Base-by-base conservation (phyloP, 441 rosid genomes). In the Gossypium davidsonii region DNA sequence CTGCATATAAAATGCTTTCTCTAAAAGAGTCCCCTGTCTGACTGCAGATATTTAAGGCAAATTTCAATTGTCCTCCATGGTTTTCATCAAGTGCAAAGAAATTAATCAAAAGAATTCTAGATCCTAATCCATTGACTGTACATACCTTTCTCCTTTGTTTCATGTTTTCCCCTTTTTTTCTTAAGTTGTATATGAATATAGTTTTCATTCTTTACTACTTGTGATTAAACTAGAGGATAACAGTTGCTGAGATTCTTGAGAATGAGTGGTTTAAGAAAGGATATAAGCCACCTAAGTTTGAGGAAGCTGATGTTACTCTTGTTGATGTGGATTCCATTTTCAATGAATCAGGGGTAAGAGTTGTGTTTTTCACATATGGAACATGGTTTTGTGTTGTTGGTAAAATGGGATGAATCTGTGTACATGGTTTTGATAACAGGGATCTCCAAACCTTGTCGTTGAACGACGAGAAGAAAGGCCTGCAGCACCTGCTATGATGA, bases 261-360 rank as follows among this genome's bases (percentile, higher is more conserved):
- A 91, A 91, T 81, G 98, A 93, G 44, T 95, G 99, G 99, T 95
- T 95, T 78, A 95, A 91, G 73, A 95, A 95, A 84, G 97, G 98
- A 64, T 95, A 95, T 78, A 91, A 89, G 79, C 91, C 95, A 34
- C 89, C 94, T 61, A 76, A 68, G 59, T 95, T 95, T 83, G 97
- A 93, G 77, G 85, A 89, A 77, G 89, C 90, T 39, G 81, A 85
- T 66, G 88, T 90, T 74, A 86, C 84, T 78, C 91, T 90, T 67
- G 98, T 80, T 68, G 97, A 95, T 48, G 91, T 95, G 81, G 86
- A 93, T 79, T 89, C 91, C 28, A 85, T 95, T 67, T 95, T 93
- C 82, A 82, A 80, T 77, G 97, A 91, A 74, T 81, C 87, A 59
- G 87, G 72, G 88, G 99, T 95, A 85, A 86, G 85, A 72, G 74